A percentile compares a stretch with the other conserved stretches of the same genome.
Conservation (phyloP, 2,329 filamentous ascomycete genomes). For the Shiraia bambusicola region DNA sequence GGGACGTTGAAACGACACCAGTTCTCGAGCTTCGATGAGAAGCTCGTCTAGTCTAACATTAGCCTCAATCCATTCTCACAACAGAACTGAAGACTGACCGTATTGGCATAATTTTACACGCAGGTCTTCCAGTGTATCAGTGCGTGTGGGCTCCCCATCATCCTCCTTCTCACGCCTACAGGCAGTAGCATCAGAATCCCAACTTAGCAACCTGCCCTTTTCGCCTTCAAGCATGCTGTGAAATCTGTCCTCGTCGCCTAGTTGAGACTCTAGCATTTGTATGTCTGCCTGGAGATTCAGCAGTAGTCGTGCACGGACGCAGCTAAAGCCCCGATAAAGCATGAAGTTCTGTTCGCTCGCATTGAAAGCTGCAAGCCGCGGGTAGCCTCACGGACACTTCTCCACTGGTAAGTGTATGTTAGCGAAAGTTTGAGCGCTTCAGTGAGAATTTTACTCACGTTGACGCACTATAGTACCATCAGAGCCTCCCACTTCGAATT, state of each 20-base stretch:
- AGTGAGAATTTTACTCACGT: slow-evolving; percentile 1
- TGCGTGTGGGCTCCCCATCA: slow-evolving; percentile 9
- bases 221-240: slow-evolving; percentile 11
- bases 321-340: slow-evolving; percentile 34
- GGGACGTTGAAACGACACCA: slow-evolving; percentile 29
- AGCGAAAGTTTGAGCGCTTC: not conserved
- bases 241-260: slow-evolving; percentile 23
- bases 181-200: slow-evolving; percentile 5
- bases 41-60: slow-evolving; percentile 15
- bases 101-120: slow-evolving; percentile 12
- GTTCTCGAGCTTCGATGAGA: slow-evolving; percentile 30
- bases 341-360: slow-evolving; percentile 34
- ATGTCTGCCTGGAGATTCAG: slow-evolving; percentile 27
- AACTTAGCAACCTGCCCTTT: slow-evolving; percentile 7
- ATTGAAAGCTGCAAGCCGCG: slow-evolving; percentile 29
- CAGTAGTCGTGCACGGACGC: slow-evolving; percentile 31
- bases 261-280: slow-evolving; percentile 22
- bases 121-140: slow-evolving; percentile 20
- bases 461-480: slow-evolving; percentile 4
- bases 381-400: slow-evolving; percentile 27
- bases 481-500: too few relatives aligned
- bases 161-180: slow-evolving; percentile 4
- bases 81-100: slow-evolving; percentile 2
- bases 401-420: slow-evolving; percentile 16
- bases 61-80: not conserved